These are phyloP conservation scores for Arachis hypogaea DNA, from an alignment of 306 rosid genomes.

Conservation along the genomic window DNA sequence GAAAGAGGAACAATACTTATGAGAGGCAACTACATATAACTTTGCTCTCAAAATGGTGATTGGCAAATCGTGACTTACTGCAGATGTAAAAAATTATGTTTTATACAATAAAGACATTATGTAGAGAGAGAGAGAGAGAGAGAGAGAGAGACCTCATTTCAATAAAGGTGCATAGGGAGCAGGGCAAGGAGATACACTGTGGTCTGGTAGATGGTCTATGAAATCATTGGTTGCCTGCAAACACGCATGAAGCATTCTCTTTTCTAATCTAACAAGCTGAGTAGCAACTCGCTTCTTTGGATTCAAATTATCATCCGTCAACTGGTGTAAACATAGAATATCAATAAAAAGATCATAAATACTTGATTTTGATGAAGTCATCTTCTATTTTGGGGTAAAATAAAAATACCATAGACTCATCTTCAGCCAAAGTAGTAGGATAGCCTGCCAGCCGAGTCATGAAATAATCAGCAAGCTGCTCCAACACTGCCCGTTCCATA, in stretches of 20 bases:
- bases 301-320: constrained; percentile 68
- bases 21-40: not conserved
- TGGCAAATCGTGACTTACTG: not conserved
- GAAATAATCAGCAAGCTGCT: constrained; percentile 85
- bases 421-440: constrained; percentile 87
- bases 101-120: constrained; percentile 16
- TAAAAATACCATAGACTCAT: constrained; percentile 72
- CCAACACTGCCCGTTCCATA: constrained; percentile 92
- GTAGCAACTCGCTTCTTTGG: constrained; percentile 90
- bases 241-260: constrained; percentile 92
- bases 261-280: constrained; percentile 75
- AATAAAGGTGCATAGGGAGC: constrained; percentile 82
- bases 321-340: constrained; percentile 51
- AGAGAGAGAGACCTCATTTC: constrained; percentile 57
- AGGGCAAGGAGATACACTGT: constrained; percentile 83
- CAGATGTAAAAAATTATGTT: not conserved
- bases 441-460: constrained; percentile 79
- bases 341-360: constrained; percentile 30
- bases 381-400: not conserved
- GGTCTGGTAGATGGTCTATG: constrained; percentile 76
- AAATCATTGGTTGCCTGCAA: constrained; percentile 64
- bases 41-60: not conserved
- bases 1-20: too few species aligned
- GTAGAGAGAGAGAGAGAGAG: not conserved
- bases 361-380: not conserved